Evolutionary conservation across 2,329 filamentous ascomycete genomes (phyloP).

Genomic region (Fusarium floridanum): DNA sequence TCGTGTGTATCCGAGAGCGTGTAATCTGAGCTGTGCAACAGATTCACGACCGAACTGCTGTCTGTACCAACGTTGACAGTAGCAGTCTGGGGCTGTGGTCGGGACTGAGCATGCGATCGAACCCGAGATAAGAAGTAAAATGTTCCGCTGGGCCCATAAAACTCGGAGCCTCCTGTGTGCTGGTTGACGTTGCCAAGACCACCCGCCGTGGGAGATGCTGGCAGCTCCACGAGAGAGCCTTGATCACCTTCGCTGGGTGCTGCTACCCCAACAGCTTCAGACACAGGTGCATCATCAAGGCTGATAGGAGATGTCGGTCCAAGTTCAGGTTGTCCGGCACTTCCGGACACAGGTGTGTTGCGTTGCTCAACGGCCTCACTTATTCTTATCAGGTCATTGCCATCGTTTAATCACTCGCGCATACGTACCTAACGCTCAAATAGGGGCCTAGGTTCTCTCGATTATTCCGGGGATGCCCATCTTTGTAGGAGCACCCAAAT

Average conservation of each 20-base stretch:
- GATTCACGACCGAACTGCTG: constrained; percentile 13
- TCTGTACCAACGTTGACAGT: neutral
- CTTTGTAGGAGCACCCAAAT: constrained; percentile 21
- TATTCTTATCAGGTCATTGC: neutral
- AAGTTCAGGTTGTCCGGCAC: neutral
- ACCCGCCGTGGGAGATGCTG: neutral
- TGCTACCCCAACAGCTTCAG: neutral
- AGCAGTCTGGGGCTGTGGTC: neutral
- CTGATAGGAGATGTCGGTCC: constrained; percentile 8
- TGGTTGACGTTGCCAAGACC: constrained; percentile 24
- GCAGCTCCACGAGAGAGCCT: neutral
- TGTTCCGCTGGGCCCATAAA: constrained; percentile 18
- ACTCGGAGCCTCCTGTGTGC: constrained; percentile 22
- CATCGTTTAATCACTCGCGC: no score
- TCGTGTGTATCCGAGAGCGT: neutral
- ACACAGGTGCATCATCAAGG: neutral
- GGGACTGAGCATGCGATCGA: constrained; percentile 10
- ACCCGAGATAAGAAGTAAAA: constrained; percentile 23
- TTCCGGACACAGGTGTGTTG: neutral
- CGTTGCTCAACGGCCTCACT: neutral
- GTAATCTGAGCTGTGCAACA: constrained; percentile 26
- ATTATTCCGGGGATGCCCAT: neutral
- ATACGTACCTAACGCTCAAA: neutral
- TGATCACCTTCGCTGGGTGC: neutral
- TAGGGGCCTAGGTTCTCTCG: neutral